A percentile compares a stretch with the other conserved stretches of the same genome.
Conservation (phyloP, 2,329 filamentous ascomycete species). For the Drechslera avenae region DNA sequence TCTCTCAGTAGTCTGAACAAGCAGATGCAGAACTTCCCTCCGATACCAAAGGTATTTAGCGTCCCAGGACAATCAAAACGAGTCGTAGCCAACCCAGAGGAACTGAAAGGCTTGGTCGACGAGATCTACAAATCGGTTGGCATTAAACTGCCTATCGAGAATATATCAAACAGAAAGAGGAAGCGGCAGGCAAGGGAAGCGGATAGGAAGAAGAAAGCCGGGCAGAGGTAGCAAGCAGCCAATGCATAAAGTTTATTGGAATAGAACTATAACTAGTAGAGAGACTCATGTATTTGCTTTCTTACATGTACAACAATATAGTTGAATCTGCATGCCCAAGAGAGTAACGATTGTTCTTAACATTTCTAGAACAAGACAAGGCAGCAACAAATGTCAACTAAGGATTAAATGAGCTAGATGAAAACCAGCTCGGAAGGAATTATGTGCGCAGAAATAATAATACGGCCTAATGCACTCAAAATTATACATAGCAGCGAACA, state of each 20-base stretch:
- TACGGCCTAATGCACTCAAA: too few relatives aligned
- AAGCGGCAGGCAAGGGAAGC: slow-evolving; percentile 33
- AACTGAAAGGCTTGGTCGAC: slow-evolving; percentile 26
- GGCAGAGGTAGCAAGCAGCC: slow-evolving; percentile 10
- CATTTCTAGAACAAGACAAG: too few relatives aligned
- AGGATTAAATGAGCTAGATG: too few relatives aligned
- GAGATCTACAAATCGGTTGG: slow-evolving; percentile 36
- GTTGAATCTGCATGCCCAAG: too few relatives aligned
- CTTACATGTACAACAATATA: too few relatives aligned
- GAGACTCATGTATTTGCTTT: too few relatives aligned
- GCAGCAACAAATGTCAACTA: too few relatives aligned
- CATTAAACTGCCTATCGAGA: slow-evolving; percentile 23
- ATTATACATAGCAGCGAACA: too few relatives aligned
- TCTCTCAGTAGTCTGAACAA: slow-evolving; percentile 12
- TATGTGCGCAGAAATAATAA: too few relatives aligned
- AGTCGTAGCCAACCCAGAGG: slow-evolving; percentile 21
- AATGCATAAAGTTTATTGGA: slow-evolving; percentile 4
- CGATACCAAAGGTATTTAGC: slow-evolving; percentile 30
- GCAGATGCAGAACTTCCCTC: slow-evolving; percentile 29
- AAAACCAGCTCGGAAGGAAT: too few relatives aligned
- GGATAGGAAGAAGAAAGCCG: slow-evolving; percentile 35
- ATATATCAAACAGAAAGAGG: slow-evolving; percentile 28
- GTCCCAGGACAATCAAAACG: slow-evolving; percentile 31
- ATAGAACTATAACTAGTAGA: background rate
- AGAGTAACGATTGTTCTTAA: too few relatives aligned